Conservation (phyloP, 768 basidiomycete genomes). For the Suillus alpinus region DNA sequence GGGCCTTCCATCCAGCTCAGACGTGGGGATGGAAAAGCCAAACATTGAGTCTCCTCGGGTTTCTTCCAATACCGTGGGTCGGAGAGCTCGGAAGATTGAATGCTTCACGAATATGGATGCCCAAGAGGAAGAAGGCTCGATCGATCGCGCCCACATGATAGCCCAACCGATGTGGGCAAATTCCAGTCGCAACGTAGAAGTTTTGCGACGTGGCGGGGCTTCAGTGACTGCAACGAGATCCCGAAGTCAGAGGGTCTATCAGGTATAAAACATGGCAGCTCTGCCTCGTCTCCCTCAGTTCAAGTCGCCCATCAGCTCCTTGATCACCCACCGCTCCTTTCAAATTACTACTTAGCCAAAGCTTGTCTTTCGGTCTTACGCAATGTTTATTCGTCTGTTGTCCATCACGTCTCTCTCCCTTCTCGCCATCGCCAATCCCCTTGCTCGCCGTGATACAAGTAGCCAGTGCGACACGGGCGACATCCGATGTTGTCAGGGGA, state of each 20-base stretch:
- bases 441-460: slow-evolving; percentile 4
- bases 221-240: background rate
- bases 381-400: slow-evolving; percentile 22
- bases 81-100: background rate
- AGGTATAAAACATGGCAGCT: background rate
- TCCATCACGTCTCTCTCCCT: slow-evolving; percentile 17
- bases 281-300: background rate
- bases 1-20: background rate
- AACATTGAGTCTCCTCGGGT: background rate
- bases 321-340: background rate
- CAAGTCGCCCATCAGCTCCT: background rate
- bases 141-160: too few relatives aligned
- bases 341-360: background rate
- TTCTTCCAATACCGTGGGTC: background rate
- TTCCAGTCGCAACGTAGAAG: background rate
- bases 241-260: background rate
- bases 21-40: background rate
- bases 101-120: background rate
- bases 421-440: slow-evolving; percentile 18
- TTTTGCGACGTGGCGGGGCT: background rate
- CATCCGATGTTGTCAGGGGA: slow-evolving; percentile 18
- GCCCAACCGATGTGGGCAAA: background rate
- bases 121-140: background rate
- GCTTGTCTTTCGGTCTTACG: background rate
- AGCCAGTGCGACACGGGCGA: slow-evolving; percentile 18